A percentile compares a stretch with the other conserved stretches of the same genome.
These are phyloP conservation scores for Phytopythium helicoides DNA, from an alignment of 352 stramenopile species.

Conservation along the genomic window DNA sequence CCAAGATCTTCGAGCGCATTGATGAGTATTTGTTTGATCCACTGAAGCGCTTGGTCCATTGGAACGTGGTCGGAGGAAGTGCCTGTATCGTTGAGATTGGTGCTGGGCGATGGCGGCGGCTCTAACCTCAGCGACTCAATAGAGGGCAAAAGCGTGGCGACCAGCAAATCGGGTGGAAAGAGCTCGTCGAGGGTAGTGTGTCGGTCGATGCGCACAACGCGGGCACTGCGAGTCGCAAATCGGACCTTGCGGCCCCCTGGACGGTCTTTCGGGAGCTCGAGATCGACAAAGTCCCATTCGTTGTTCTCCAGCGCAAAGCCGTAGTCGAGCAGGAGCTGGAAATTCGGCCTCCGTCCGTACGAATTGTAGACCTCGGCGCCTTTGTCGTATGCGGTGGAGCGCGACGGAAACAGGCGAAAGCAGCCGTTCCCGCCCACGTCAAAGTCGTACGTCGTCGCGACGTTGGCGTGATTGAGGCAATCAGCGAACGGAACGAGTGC, in stretches of 20 bases:
- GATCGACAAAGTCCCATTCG: constrained; percentile 82
- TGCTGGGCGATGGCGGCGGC: neutral
- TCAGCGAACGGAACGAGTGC: constrained; percentile 91
- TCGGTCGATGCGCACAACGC: constrained; percentile 46
- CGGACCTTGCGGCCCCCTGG: constrained; percentile 31
- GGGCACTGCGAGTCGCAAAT: constrained; percentile 23
- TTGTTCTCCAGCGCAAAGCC: constrained; percentile 90
- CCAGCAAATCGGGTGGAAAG: constrained; percentile 31
- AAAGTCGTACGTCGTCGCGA: constrained; percentile 88
- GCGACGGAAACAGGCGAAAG: constrained; percentile 75
- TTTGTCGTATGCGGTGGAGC: constrained; percentile 42
- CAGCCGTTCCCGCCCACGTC: constrained; percentile 44
- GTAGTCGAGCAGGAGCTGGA: constrained; percentile 90
- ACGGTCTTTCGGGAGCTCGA: constrained; percentile 46
- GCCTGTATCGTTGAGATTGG: neutral
- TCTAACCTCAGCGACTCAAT: neutral
- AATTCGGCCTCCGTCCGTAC: constrained; percentile 87
- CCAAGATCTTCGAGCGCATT: constrained; percentile 19
- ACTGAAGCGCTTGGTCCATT: constrained; percentile 14
- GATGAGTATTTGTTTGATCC: constrained; percentile 19
- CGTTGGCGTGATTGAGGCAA: constrained; percentile 91
- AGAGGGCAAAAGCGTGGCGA: neutral
- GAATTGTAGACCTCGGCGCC: constrained; percentile 90
- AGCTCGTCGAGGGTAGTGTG: constrained; percentile 47
- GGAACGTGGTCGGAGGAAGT: neutral